Conservation (phyloP, 768 basidiomycete genomes). For the Pleurotus platypus region DNA sequence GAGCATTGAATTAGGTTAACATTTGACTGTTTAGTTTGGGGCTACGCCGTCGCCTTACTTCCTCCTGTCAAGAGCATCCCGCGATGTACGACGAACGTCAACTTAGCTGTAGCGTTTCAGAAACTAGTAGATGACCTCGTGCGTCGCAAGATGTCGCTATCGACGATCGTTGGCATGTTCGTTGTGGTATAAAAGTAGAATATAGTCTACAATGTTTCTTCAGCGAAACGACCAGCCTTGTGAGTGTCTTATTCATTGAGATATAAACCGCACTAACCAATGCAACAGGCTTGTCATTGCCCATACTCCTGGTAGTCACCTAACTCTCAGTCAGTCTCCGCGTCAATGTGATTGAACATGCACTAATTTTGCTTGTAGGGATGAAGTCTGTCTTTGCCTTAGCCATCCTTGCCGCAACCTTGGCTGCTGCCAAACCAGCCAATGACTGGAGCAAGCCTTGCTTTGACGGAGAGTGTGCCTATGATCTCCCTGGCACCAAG, state of each 20-base stretch:
- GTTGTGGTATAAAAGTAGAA: background rate
- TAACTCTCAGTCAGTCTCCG: background rate
- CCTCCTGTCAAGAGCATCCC: no score
- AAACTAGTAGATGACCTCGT: no score
- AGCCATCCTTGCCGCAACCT: slow-evolving; percentile 2
- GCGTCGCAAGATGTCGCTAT: no score
- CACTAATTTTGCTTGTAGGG: background rate
- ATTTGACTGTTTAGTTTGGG: no score
- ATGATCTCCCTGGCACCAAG: slow-evolving; percentile 1
- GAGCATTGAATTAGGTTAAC: no score
- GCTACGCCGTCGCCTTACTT: no score
- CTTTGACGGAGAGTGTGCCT: slow-evolving; percentile 8
- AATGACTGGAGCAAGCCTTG: slow-evolving; percentile 7
- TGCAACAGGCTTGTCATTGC: background rate
- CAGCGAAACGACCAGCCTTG: background rate
- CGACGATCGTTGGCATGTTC: background rate
- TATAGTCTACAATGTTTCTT: no score
- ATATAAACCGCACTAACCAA: background rate
- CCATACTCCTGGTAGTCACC: background rate
- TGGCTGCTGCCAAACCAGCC: slow-evolving; percentile 5
- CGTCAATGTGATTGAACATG: background rate
- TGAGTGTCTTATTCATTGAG: background rate
- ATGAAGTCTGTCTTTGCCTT: slow-evolving; percentile 7
- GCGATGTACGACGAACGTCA: no score
- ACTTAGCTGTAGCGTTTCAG: no score